phyloP scores from a whole-genome alignment of 2,329 filamentous ascomycete species.

The Clonostachys rosea region DNA sequence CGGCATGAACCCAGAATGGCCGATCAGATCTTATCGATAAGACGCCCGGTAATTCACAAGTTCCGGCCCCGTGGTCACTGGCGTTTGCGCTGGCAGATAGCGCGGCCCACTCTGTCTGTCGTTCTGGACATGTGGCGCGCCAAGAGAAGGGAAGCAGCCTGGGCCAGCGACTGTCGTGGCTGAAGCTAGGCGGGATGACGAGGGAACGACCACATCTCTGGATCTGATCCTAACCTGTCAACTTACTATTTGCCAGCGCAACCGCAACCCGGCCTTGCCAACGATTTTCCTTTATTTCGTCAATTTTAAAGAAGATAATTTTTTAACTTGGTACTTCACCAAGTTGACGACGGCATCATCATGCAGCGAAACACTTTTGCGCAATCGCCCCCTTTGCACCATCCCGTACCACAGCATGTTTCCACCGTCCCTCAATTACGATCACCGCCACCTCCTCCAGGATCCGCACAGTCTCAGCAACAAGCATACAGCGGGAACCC shows the following conservation, averaged over 20 bases:
- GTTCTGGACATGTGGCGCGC: no score
- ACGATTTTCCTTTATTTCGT: no score
- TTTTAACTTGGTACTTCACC: no score
- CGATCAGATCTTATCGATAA: no score
- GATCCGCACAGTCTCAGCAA: conserved; percentile 61
- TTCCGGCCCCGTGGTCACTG: no score
- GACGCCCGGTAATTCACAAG: no score
- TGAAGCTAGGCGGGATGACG: conserved; percentile 11
- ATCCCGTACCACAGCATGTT: conserved; percentile 96
- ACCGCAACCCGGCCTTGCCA: no score
- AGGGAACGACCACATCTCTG: conserved; percentile 26
- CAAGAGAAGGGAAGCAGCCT: not conserved
- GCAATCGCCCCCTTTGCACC: conserved; percentile 90
- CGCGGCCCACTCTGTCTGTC: no score
- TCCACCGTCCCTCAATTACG: conserved; percentile 96
- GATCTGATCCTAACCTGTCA: conserved; percentile 5
- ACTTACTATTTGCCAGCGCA: no score
- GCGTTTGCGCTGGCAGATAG: no score
- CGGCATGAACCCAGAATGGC: no score
- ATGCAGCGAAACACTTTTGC: conserved; percentile 88
- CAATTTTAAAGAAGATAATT: no score
- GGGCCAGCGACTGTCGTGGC: not conserved
- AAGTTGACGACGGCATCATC: conserved; percentile 13
- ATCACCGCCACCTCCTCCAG: conserved; percentile 80
- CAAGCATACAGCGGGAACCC: conserved; percentile 63